Evolutionary conservation across 1,139 yeast genomes (phyloP).

Genomic region (Saccharomyces uvarum): DNA sequence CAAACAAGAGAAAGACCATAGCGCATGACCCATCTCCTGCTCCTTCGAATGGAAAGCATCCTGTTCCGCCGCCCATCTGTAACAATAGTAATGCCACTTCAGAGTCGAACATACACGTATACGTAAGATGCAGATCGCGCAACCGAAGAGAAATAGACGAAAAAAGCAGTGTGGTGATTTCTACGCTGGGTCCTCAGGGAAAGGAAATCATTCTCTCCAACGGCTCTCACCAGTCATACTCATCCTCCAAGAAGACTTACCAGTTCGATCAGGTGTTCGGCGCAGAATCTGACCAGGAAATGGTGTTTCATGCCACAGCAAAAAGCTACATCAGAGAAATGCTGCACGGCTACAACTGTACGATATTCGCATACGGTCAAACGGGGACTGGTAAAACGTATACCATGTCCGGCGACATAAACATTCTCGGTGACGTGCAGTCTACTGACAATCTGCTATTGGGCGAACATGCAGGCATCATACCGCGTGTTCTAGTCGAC

Average conservation of each 20-base stretch:
- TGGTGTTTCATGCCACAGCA: conserved; percentile 53
- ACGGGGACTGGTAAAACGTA: conserved; percentile 86
- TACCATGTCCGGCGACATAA: conserved; percentile 73
- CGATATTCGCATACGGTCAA: conserved; percentile 82
- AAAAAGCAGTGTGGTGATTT: conserved; percentile 59
- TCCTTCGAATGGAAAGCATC: background rate
- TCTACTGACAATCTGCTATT: conserved; percentile 20
- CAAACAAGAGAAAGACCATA: background rate
- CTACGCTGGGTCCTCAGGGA: conserved; percentile 31
- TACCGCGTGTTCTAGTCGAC: conserved; percentile 54
- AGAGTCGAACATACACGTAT: conserved; percentile 56
- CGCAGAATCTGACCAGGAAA: conserved; percentile 60
- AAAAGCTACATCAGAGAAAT: conserved; percentile 53
- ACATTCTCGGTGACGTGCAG: conserved; percentile 19
- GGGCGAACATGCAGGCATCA: conserved; percentile 51
- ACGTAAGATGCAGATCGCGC: conserved; percentile 75
- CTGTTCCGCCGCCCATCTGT: background rate
- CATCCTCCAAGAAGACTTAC: conserved; percentile 41
- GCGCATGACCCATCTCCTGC: background rate
- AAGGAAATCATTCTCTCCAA: conserved; percentile 34
- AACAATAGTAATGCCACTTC: background rate
- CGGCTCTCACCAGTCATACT: conserved; percentile 17
- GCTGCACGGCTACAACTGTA: conserved; percentile 60
- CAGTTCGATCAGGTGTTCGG: conserved; percentile 66
- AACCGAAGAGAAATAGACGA: conserved; percentile 57